Base-by-base conservation (phyloP, 208 protist genomes). In the Histomonas meleagridis region DNA sequence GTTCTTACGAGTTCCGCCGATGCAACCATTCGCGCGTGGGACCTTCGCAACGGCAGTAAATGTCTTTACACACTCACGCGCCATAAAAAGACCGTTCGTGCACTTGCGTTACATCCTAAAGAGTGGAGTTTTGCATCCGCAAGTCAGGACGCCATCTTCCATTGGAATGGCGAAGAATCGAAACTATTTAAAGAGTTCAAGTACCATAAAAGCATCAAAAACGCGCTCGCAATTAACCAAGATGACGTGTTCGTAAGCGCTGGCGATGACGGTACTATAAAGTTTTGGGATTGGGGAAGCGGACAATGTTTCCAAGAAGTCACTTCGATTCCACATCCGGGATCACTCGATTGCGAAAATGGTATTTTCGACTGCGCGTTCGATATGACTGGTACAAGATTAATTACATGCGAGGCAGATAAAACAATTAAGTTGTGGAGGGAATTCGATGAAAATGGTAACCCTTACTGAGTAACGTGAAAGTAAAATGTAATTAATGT, bases 41-140 rank as follows among this genome's bases (percentile, higher is more conserved):
- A 98, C 86, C 93, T 98, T 3, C 32, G 38, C n/a, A 40, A 55
- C 3, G 38, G 9, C 40, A 48, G 78, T 26, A 91, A 46, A 90
- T 78, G 40, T 53, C 90, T 18, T 92, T 92, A 95, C 3, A 96
- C 94, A 18, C 94, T 99, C 5, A 99, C 98, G 32, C 96, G 99
- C 78, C 98, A 99, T 95, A 99, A 99, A 95, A 99, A 99, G 93
- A 93, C 95, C 32, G 96, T 99, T 14, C 96, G 98, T 40, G 94
- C 96, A 32, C 49, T 99, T 18, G 92, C 95, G 0, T 38, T 98
- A 38, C 96, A 97, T 91, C 95, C 95, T 16, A 94, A 93, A 32
- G 97, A 98, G 92, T 96, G 94, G 70, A 95, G 95, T n/a, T 98
- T 99, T 60, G 96, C 96, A 5, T 97, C 96, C 0, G 98, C 95